These are phyloP conservation scores for Taiozyma onychis DNA, from an alignment of 1,139 yeast species.

Conservation along the genomic window DNA sequence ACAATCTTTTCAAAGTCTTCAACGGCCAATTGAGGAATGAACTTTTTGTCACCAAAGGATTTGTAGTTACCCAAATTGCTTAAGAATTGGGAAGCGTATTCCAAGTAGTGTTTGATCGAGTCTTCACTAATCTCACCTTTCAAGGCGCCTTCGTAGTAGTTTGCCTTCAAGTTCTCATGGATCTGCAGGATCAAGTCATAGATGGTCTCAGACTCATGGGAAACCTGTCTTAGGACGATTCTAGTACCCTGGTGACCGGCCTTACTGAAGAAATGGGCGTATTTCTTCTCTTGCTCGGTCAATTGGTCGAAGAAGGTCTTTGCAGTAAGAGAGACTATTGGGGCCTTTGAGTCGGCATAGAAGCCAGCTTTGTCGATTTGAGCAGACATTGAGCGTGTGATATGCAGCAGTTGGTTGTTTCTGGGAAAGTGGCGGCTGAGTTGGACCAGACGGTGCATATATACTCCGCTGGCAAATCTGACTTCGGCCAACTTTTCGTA, in stretches of 20 bases:
- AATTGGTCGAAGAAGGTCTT: constrained; percentile 43
- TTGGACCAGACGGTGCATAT: constrained; percentile 8
- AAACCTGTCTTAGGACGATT: constrained; percentile 76
- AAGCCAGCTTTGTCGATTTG: constrained; percentile 8
- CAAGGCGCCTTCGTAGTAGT: constrained; percentile 33
- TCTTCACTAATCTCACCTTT: constrained; percentile 20
- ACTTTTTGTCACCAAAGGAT: constrained; percentile 85
- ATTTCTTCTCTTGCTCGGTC: constrained; percentile 49
- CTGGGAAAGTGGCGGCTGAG: constrained; percentile 5
- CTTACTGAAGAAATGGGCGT: constrained; percentile 77
- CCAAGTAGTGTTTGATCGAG: constrained; percentile 48
- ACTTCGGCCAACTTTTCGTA: neutral
- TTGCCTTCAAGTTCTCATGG: constrained; percentile 46
- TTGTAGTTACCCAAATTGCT: constrained; percentile 82
- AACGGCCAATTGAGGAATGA: constrained; percentile 55
- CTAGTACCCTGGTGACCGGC: constrained; percentile 83
- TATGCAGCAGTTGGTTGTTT: neutral
- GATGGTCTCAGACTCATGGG: constrained; percentile 72
- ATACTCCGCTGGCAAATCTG: neutral
- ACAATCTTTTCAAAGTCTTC: constrained; percentile 46
- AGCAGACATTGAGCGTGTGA: constrained; percentile 10
- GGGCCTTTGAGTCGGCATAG: constrained; percentile 45
- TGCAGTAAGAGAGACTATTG: constrained; percentile 37
- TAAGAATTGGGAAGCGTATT: constrained; percentile 76
- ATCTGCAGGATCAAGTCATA: constrained; percentile 60